phyloP scores from a whole-genome alignment of 176 grass and related monocot species.

The Phoenix dactylifera region DNA sequence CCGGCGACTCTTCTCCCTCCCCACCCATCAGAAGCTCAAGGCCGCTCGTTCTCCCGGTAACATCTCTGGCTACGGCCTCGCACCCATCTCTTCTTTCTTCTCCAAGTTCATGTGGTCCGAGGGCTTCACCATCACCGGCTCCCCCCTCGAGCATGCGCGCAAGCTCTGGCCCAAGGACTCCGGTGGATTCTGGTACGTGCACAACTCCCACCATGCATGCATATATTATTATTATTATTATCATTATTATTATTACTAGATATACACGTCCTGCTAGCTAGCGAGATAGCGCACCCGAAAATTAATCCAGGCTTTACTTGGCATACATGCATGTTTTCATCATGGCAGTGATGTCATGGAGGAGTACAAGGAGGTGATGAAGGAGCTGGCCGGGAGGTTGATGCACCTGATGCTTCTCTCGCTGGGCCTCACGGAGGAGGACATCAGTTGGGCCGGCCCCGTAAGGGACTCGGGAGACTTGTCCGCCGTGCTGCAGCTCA shows the following conservation, averaged over 20 bases:
- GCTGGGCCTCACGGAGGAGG: slow-evolving; percentile 52
- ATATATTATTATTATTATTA: no score
- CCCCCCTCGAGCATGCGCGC: slow-evolving; percentile 44
- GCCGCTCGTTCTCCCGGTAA: slow-evolving; percentile 33
- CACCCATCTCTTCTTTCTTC: slow-evolving; percentile 33
- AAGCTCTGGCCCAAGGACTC: slow-evolving; percentile 75
- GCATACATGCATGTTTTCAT: neutral
- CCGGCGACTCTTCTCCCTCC: slow-evolving; percentile 68
- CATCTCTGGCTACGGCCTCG: no score
- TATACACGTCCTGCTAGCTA: no score
- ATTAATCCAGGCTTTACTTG: no score
- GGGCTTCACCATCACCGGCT: no score
- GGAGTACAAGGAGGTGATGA: slow-evolving; percentile 74
- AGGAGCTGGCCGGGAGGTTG: slow-evolving; percentile 39
- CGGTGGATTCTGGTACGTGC: slow-evolving; percentile 75
- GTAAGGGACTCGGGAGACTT: slow-evolving; percentile 27
- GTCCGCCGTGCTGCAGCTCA: slow-evolving; percentile 27
- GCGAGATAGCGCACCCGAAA: no score
- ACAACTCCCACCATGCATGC: neutral
- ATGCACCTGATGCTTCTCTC: slow-evolving; percentile 50
- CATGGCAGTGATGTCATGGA: slow-evolving; percentile 71
- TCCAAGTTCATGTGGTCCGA: slow-evolving; percentile 99
- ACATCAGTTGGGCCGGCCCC: slow-evolving; percentile 26
- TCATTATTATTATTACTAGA: no score
- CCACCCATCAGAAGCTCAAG: slow-evolving; percentile 48